Evolutionary conservation across 139 green algal species (phyloP).

Genomic region (Chlorella sp.): DNA sequence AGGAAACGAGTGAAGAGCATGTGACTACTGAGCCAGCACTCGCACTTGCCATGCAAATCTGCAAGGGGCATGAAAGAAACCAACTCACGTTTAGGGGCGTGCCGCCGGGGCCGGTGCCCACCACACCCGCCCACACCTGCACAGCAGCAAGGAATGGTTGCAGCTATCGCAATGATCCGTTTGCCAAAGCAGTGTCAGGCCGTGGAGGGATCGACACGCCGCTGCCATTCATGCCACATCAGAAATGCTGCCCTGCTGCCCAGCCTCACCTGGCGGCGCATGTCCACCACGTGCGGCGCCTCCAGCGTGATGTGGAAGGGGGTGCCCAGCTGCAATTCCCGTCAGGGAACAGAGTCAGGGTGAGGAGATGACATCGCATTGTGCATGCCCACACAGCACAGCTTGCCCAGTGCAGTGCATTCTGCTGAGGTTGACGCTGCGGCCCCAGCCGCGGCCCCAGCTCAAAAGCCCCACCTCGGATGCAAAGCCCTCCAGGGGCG

Average conservation of each 20-base stretch:
- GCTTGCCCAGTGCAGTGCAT: too few relatives aligned
- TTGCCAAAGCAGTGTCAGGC: not conserved
- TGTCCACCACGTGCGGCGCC: slow-evolving; percentile 91
- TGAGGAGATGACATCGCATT: too few relatives aligned
- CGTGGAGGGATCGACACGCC: too few relatives aligned
- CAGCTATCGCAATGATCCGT: too few relatives aligned
- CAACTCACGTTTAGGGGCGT: slow-evolving; percentile 15
- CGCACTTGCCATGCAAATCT: too few relatives aligned
- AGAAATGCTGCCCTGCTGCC: slow-evolving; percentile 14
- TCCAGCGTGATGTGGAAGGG: slow-evolving; percentile 83
- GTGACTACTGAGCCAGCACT: too few relatives aligned
- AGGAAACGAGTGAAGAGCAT: too few relatives aligned
- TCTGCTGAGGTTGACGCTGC: too few relatives aligned
- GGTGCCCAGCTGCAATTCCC: slow-evolving; percentile 67
- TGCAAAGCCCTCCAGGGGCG: slow-evolving; percentile 89
- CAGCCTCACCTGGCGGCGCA: slow-evolving; percentile 77
- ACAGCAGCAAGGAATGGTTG: not conserved
- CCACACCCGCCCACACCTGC: slow-evolving; percentile 30
- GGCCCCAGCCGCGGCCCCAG: slow-evolving; percentile 35
- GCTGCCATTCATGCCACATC: too few relatives aligned
- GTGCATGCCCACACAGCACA: too few relatives aligned
- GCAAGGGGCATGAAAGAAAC: too few relatives aligned
- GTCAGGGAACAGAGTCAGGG: too few relatives aligned
- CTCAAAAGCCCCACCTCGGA: slow-evolving; percentile 91
- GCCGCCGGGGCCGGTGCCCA: slow-evolving; percentile 26